Base-by-base conservation (phyloP, 2,329 filamentous ascomycete species). In the Pseudodiploospora longispora region DNA sequence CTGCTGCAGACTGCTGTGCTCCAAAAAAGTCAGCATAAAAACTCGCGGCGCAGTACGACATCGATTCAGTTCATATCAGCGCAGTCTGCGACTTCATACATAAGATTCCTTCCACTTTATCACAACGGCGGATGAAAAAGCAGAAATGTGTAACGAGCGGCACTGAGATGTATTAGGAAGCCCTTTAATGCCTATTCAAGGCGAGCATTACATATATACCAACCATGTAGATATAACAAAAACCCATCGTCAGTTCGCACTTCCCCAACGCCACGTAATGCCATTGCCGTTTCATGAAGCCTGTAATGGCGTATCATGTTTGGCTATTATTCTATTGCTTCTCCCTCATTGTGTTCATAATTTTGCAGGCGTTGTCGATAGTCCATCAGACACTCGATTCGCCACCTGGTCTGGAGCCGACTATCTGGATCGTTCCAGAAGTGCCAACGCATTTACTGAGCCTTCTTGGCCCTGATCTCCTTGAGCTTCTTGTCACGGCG, bases 401-500 rank as follows among this genome's bases (percentile, higher is more conserved):
- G 35, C 35, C 9, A 12, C 29, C n/a, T 36, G 32, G 28, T n/a
- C 28, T 19, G 19, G 19, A 19, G 19, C 19, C 19, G 19, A 19
- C 19, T 19, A 19, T 19, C 19, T 19, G 19, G 19, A 19, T 19
- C 19, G 3, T 31, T 34, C 33, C 30, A 19, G 30, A 12, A 1
- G 10, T 38, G 33, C 29, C 27, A 19, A 19, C 10, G 36, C 19
- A 27, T 31, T 69, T 78, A 84, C 69, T 85, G 75, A 75, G 55
- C 52, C 60, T 89, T 89, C 74, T 82, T 82, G 51, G 73, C 72
- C 44, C 47, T 73, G 64, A 84, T 74, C 46, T 78, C 66, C 44
- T 72, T 77, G 41, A 87, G 58, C 78, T 86, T 90, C 66, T 73
- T 80, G 67, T 93, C 88, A 48, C 89, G 79, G 61, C 90, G 83